Evolutionary conservation across 768 basidiomycete species (phyloP), one percentile per base, ranked within the genome.

Genomic region (Suillus spraguei): DNA sequence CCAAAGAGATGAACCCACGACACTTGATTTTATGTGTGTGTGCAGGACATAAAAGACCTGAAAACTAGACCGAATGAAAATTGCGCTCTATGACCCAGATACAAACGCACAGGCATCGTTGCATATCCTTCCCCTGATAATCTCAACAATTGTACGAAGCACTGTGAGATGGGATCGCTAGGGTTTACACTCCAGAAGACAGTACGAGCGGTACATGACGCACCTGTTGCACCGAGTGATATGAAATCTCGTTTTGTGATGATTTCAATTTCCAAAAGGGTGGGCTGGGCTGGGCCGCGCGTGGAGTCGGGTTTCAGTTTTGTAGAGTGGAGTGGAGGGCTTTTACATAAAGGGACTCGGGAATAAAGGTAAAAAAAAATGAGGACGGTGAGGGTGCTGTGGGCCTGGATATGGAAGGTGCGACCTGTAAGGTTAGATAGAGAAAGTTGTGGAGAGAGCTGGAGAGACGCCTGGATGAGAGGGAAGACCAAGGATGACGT

Each of bases 121-220:
- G 35, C 35, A 36, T 4, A 36, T 36, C 35, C 35, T 36, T 10
- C 35, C 35, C n/a, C n/a, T n/a, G n/a, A n/a, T n/a, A n/a, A n/a
- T n/a, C n/a, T n/a, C n/a, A n/a, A n/a, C n/a, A n/a, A n/a, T n/a
- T n/a, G n/a, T n/a, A n/a, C n/a, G n/a, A n/a, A n/a, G n/a, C n/a
- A n/a, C n/a, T n/a, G n/a, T n/a, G n/a, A n/a, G n/a, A n/a, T n/a
- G n/a, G n/a, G n/a, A n/a, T n/a, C n/a, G n/a, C n/a, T n/a, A n/a
- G n/a, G n/a, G n/a, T n/a, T n/a, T n/a, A n/a, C n/a, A n/a, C n/a
- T n/a, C n/a, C n/a, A n/a, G n/a, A n/a, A n/a, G n/a, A n/a, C n/a
- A n/a, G n/a, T n/a, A n/a, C n/a, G n/a, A n/a, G n/a, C 38, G 13
- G 10, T 83, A 86, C 64, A 86, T 88, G 86, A 86, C 88, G 87